These are phyloP conservation scores for Carnegiea gigantea DNA, from an alignment of 179 eudicot species.

Conservation along the genomic window DNA sequence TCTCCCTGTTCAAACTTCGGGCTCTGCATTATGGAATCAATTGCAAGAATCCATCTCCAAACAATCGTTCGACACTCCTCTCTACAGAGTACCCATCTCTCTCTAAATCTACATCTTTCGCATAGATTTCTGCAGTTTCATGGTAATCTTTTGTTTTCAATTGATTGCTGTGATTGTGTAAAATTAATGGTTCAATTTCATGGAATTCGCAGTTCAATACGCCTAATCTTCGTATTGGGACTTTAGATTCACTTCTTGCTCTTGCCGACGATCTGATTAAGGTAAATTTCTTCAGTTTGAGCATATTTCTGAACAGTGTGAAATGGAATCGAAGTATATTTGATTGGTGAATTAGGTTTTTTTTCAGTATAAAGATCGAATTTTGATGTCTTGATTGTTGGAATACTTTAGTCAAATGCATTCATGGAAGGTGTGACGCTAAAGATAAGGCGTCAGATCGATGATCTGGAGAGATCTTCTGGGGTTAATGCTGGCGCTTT, in stretches of 20 bases:
- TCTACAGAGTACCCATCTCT: slow-evolving; percentile 56
- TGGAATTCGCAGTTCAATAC: slow-evolving; percentile 71
- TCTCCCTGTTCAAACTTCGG: slow-evolving; percentile 67
- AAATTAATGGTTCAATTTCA: slow-evolving; percentile 9
- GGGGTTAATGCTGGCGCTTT: slow-evolving; percentile 73
- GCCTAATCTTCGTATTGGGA: slow-evolving; percentile 95
- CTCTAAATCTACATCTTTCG: not conserved
- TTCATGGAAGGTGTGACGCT: slow-evolving; percentile 91
- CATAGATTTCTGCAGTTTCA: not conserved
- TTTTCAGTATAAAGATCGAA: not conserved
- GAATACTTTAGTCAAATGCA: slow-evolving; percentile 57
- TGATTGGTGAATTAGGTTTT: not conserved
- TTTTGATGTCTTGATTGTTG: slow-evolving; percentile 15
- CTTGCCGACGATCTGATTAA: slow-evolving; percentile 89
- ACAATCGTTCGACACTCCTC: slow-evolving; percentile 78
- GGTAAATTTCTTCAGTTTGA: slow-evolving; percentile 35
- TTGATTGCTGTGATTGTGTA: slow-evolving; percentile 11
- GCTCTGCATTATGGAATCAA: slow-evolving; percentile 71
- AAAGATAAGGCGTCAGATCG: slow-evolving; percentile 96
- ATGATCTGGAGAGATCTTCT: slow-evolving; percentile 78
- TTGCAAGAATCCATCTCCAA: slow-evolving; percentile 87
- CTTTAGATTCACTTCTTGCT: slow-evolving; percentile 79
- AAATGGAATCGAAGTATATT: not conserved
- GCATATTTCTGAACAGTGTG: not conserved
- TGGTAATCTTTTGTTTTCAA: not conserved